A percentile compares a stretch with the other conserved stretches of the same genome.
These are phyloP conservation scores for Magnaporthiopsis poae DNA, from an alignment of 2,329 filamentous ascomycete species.

Conservation along the genomic window DNA sequence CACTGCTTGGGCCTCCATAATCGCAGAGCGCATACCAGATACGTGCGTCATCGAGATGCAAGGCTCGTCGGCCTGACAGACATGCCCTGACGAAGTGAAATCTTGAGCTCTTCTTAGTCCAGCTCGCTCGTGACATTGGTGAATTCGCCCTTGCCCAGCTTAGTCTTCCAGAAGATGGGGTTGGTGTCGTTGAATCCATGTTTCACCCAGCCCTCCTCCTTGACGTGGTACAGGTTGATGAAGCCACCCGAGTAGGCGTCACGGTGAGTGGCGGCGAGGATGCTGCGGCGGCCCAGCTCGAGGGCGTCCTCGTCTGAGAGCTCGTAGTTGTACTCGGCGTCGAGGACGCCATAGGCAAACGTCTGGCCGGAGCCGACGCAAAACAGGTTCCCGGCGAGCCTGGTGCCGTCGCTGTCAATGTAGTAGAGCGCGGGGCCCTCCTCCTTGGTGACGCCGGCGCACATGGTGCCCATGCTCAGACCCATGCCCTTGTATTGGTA, in stretches of 20 bases:
- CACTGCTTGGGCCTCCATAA: background rate
- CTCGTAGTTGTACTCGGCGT: constrained; percentile 90
- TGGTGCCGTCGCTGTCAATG: constrained; percentile 93
- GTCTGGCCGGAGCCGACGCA: constrained; percentile 97
- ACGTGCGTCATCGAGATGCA: background rate
- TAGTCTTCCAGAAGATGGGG: constrained; percentile 99
- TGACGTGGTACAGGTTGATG: constrained; percentile 98
- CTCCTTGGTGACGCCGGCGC: constrained; percentile 86
- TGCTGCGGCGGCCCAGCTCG: constrained; percentile 82
- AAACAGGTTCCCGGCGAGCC: constrained; percentile 88
- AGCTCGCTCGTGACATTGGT: constrained; percentile 80
- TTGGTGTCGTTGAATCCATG: constrained; percentile 94
- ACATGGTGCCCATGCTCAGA: constrained; percentile 98
- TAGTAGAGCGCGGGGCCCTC: constrained; percentile 98
- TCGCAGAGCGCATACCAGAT: background rate
- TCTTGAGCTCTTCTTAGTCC: constrained; percentile 30
- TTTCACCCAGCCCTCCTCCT: constrained; percentile 98
- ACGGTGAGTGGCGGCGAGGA: constrained; percentile 88
- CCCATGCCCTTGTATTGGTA: constrained; percentile 99
- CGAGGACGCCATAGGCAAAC: constrained; percentile 94
- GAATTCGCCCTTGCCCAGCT: constrained; percentile 97
- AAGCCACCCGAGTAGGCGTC: constrained; percentile 98
- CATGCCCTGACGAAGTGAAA: background rate
- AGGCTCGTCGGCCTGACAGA: background rate
- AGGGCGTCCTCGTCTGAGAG: constrained; percentile 78